Conservation (phyloP, 208 protist genomes). For the Phytomonas sp. region DNA sequence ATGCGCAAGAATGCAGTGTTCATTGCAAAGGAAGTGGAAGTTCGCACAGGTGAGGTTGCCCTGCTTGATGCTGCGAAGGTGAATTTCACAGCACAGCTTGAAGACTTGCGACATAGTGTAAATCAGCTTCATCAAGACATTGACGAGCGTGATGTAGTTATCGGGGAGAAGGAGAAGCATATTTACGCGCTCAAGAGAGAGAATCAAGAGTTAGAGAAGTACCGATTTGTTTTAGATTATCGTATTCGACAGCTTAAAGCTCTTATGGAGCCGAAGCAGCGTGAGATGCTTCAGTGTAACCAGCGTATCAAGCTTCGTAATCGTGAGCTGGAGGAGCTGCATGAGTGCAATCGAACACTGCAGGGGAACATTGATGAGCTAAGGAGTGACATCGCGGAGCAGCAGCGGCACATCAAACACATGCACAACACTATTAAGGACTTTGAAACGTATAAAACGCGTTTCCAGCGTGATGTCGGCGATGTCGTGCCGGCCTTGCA, state of each 20-base stretch:
- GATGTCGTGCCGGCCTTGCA: constrained; percentile 84
- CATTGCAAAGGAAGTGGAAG: constrained; percentile 90
- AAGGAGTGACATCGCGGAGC: constrained; percentile 79
- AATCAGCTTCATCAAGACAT: constrained; percentile 87
- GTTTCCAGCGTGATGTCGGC: constrained; percentile 68
- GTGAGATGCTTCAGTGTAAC: constrained; percentile 87
- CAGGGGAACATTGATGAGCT: constrained; percentile 86
- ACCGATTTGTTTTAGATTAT: constrained; percentile 97
- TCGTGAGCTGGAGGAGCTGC: constrained; percentile 78
- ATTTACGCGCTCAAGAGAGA: constrained; percentile 97
- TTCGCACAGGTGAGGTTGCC: constrained; percentile 56
- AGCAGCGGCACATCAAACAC: constrained; percentile 77
- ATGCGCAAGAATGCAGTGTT: constrained; percentile 89
- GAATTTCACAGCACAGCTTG: constrained; percentile 70
- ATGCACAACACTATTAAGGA: constrained; percentile 79
- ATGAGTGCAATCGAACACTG: constrained; percentile 87
- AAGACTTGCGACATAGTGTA: constrained; percentile 82
- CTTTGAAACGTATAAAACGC: constrained; percentile 82
- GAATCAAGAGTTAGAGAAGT: constrained; percentile 97
- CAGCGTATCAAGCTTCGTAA: constrained; percentile 92
- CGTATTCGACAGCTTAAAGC: constrained; percentile 96
- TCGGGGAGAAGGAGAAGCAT: constrained; percentile 93
- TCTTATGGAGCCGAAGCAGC: constrained; percentile 95
- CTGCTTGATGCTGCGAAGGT: constrained; percentile 70
- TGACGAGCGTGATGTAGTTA: constrained; percentile 90